Conservation (phyloP, 805 yeast genomes). For the Schwanniomyces pseudopolymorphus region DNA sequence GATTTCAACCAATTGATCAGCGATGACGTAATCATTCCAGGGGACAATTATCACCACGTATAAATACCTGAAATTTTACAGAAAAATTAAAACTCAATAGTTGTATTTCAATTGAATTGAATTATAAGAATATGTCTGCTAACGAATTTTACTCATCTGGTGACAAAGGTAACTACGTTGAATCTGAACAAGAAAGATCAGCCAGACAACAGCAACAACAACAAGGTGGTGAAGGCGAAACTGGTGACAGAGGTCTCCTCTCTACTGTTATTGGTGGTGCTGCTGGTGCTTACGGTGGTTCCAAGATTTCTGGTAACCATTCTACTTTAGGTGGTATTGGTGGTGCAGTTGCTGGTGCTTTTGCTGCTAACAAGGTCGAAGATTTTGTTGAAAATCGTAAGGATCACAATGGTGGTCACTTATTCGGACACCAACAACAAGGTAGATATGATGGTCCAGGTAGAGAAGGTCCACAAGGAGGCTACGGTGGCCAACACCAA, state of each 20-base stretch:
- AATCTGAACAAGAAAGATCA: slow-evolving; percentile 6
- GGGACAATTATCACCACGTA: neutral
- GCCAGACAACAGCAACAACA: no score
- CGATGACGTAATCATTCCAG: neutral
- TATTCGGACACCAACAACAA: slow-evolving; percentile 2
- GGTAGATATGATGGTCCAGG: slow-evolving; percentile 9
- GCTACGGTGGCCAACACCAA: neutral
- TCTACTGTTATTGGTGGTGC: slow-evolving; percentile 51
- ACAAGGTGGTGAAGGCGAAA: slow-evolving; percentile 31
- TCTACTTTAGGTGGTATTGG: slow-evolving; percentile 45
- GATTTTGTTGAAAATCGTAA: slow-evolving; percentile 30
- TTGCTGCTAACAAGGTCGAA: slow-evolving; percentile 51
- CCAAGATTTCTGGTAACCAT: slow-evolving; percentile 41
- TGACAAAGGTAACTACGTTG: slow-evolving; percentile 34
- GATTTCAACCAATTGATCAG: neutral
- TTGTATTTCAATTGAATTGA: slow-evolving; percentile 3
- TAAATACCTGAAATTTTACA: neutral
- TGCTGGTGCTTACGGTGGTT: slow-evolving; percentile 55
- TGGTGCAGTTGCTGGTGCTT: slow-evolving; percentile 58
- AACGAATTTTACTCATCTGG: slow-evolving; percentile 54
- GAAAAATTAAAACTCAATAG: neutral
- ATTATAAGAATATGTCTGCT: slow-evolving; percentile 47
- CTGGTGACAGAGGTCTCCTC: slow-evolving; percentile 40
- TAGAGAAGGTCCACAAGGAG: slow-evolving; percentile 5
- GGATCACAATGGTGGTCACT: slow-evolving; percentile 1